Percentiles rank a stretch among this genome's conserved stretches.
Evolutionary conservation across 2,329 filamentous ascomycete species (phyloP).

Genomic region (Setomelanomma holmii): DNA sequence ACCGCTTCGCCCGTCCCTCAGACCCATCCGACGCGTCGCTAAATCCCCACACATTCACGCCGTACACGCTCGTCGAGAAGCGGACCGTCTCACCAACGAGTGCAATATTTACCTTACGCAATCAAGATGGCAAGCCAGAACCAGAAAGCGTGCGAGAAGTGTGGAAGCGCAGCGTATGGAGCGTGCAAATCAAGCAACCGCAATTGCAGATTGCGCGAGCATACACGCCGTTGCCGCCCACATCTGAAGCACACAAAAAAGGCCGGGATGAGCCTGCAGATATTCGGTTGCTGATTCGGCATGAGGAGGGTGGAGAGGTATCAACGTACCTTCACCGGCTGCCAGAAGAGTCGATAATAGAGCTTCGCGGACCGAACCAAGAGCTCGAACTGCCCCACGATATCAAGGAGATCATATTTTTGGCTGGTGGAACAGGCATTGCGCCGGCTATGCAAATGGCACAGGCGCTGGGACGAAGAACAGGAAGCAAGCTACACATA

Average conservation of each 20-base stretch:
- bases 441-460: conserved; percentile 87
- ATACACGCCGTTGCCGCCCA: conserved; percentile 84
- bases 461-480: conserved; percentile 62
- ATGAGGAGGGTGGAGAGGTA: conserved; percentile 81
- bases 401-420: conserved; percentile 72
- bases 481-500: conserved; percentile 65
- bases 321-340: conserved; percentile 79
- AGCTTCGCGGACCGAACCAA: conserved; percentile 78
- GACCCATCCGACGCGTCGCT: conserved; percentile 49
- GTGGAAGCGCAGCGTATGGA: conserved; percentile 76
- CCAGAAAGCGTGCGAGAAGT: conserved; percentile 40
- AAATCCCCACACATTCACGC: conserved; percentile 67
- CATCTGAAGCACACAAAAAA: conserved; percentile 38
- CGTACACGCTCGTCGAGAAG: conserved; percentile 69
- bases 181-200: conserved; percentile 92
- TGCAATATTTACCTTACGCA: conserved; percentile 72
- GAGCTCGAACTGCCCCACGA: conserved; percentile 68
- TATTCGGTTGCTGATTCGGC: conserved; percentile 79
- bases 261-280: conserved; percentile 43
- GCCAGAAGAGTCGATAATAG: conserved; percentile 67
- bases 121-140: conserved; percentile 31
- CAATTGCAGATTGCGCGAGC: conserved; percentile 89
- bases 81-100: conserved; percentile 71
- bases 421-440: conserved; percentile 92
- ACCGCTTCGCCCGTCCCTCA: conserved; percentile 36